A percentile compares a stretch with the other conserved stretches of the same genome.
Conservation (phyloP, 176 grass and related monocot genomes). For the Alopecurus myosuroides region DNA sequence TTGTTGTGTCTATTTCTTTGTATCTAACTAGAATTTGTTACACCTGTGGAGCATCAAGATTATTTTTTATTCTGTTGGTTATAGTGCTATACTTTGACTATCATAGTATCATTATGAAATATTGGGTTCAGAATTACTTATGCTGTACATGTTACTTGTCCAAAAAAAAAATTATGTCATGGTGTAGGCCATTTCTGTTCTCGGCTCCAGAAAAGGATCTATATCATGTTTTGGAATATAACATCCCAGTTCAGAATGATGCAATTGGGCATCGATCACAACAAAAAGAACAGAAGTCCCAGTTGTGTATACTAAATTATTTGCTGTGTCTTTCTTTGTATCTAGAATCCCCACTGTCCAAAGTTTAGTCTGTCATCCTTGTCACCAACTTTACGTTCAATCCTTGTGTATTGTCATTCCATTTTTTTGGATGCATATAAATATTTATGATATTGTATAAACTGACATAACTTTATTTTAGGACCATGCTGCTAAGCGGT, state of each 20-base stretch:
- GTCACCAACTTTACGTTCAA: not conserved
- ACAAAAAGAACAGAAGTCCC: not conserved
- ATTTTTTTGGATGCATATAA: not conserved
- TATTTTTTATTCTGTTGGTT: not conserved
- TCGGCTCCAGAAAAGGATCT: not conserved
- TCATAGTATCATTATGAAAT: constrained; percentile 2
- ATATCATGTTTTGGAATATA: not conserved
- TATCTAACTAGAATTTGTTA: not conserved
- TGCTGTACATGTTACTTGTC: not conserved
- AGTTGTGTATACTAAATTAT: not conserved
- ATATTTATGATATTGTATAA: not conserved
- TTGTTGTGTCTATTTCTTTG: too few species aligned
- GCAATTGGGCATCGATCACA: not conserved
- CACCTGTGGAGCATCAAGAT: not conserved
- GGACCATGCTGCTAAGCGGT: constrained; percentile 60
- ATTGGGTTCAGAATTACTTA: not conserved
- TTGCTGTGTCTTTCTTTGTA: not conserved
- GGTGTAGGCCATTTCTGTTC: not conserved
- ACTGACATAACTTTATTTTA: constrained; percentile 31
- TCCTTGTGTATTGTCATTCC: constrained; percentile 13
- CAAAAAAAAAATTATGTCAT: not conserved
- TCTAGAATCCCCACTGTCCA: not conserved
- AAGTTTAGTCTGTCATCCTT: not conserved
- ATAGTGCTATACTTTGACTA: constrained; percentile 4
- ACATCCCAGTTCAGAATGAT: not conserved